Evolutionary conservation across 441 rosid genomes (phyloP).

Genomic region (Pelargonium citronellum): DNA sequence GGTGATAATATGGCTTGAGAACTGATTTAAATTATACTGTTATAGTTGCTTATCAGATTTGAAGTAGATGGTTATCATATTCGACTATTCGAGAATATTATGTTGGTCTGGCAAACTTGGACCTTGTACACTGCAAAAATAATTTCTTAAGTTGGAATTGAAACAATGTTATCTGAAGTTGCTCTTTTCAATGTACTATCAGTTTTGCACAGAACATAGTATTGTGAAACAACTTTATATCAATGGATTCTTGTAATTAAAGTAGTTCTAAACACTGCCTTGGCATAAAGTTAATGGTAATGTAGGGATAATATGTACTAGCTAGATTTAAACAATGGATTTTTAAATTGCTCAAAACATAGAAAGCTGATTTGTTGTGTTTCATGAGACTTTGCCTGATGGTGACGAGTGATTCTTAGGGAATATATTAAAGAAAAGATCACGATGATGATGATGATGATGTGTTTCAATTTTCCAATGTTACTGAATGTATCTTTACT

Average conservation of each 20-base stretch:
- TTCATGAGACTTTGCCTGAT: conserved; percentile 1
- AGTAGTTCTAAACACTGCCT: conserved; percentile 2
- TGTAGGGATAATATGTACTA: background rate
- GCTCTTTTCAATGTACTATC: conserved; percentile 3
- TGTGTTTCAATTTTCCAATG: conserved; percentile 2
- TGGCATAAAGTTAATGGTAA: background rate
- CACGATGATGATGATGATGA: background rate
- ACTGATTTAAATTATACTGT: background rate
- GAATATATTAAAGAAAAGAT: conserved; percentile 1
- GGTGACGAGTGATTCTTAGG: conserved; percentile 6
- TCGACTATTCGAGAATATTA: background rate
- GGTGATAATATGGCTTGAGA: no score
- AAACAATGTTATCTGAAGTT: background rate
- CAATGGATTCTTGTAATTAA: background rate
- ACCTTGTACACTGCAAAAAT: background rate
- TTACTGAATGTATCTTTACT: background rate
- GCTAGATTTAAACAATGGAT: background rate
- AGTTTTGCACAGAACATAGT: conserved; percentile 4
- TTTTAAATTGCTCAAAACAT: background rate
- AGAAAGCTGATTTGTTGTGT: background rate
- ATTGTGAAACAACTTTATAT: background rate
- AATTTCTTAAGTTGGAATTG: background rate
- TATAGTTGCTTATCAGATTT: background rate
- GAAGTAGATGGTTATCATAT: background rate
- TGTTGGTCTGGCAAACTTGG: background rate